Base-by-base conservation (phyloP, 192 early-diverging fungal genomes). In the Entophlyctis luteolus region DNA sequence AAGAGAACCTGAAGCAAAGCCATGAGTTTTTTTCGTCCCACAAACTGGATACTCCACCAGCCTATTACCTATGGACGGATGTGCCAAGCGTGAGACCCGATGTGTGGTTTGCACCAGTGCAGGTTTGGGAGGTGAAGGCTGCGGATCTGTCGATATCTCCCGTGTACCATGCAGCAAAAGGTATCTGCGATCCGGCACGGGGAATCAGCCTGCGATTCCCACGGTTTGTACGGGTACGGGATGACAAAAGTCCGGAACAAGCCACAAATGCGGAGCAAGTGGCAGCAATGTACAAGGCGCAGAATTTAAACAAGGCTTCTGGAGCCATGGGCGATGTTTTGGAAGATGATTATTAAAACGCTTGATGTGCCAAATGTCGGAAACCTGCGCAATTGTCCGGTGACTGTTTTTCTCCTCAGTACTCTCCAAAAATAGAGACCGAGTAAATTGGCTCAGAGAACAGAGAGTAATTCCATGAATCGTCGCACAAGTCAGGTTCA, bases 201-300 rank as follows among this genome's bases (percentile, higher is more conserved):
- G 97, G 97, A 8, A 90, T 99, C 36, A 96, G 93, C 32, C 80
- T 99, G 55, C 91, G 97, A 34, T 99, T 99, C 77, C 97, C 97
- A 37, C 81, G 97, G 29, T 99, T 99, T 71, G 89, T 98, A 62
- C 86, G 93, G 34, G 72, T 98, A 14, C 84, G 98, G 10, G 96
- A 98, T 36, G 98, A 99, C 79, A 99, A 99, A 78, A 74, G 75
- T 3, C 88, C 95, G 0, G 93, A 95, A 71, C 85, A 93, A 72
- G 94, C 96, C 25, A 99, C 98, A 2, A 87, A 84, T 18, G 88
- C 89, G 67, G 81, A 89, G 49, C 94, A 97, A 84, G 91, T 89
- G 4, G 55, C 68, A 12, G 59, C 39, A 5, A 65, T 77, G 59
- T 77, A 77, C 53, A 23, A 49, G 36, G 70, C 70, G 14, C 70